Base-by-base conservation (phyloP, 2,329 filamentous ascomycete species). In the Fusarium longipes region DNA sequence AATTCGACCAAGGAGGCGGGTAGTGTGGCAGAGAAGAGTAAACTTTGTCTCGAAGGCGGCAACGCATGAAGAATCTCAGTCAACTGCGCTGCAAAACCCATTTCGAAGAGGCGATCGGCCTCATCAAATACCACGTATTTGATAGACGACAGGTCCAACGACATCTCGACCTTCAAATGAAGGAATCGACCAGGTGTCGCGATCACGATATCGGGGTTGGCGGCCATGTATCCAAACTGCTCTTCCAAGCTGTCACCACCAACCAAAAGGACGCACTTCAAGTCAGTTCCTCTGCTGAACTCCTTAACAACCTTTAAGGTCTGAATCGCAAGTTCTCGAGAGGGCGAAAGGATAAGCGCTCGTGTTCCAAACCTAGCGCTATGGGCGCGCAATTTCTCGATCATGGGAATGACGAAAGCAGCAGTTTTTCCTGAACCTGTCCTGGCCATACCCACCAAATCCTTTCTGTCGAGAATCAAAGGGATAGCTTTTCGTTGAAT, bases 351-450 rank as follows among this genome's bases (percentile, higher is more conserved):
- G 65, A 99, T 91, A 61, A 99, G 83, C 14, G 91, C 96, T 73
- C 96, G 87, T 42, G 93, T 89, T 51, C 96, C 96, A 67, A 98
- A 90, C 73, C 91, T 91, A 29, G 90, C 89, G 75, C 92, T 97
- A 78, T 99, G 96, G 24, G 88, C 86, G 78, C 94, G 96, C 63
- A 99, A 83, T 69, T 91, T 92, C 82, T 99, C 93, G 63, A 99
- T 93, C 95, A 99, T 97, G 40, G 96, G 96, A 68, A 99, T 96
- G 25, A 98, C 93, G 78, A 99, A 99, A 22, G 96, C 96, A 2
- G 94, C 96, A 2, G 96, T 99, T 83, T 99, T 99, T 82, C 96
- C 96, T 20, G 94, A 98, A 77, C 96, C 96, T n/a, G 96, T 99
- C 70, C 96, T 87, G 9, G 96, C 96, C 96, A 99, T 99, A 70